Evolutionary conservation across 805 yeast genomes (phyloP).

Genomic region (Starmerella davenportii): DNA sequence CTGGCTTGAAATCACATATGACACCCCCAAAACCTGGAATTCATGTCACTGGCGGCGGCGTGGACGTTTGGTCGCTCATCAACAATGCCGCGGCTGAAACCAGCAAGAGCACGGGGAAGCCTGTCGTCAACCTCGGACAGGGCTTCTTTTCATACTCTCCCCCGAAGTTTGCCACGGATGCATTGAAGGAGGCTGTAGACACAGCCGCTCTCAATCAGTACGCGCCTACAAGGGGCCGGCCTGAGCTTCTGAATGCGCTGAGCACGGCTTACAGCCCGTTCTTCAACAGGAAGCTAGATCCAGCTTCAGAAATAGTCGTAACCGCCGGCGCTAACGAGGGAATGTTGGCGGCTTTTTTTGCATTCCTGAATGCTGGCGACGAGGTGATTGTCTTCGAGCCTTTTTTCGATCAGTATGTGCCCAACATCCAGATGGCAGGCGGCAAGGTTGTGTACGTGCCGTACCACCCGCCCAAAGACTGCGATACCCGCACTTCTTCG

Average conservation of each 20-base stretch:
- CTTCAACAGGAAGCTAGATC: constrained; percentile 38
- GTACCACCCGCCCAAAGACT: constrained; percentile 63
- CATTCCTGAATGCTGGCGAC: constrained; percentile 70
- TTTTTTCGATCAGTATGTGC: constrained; percentile 88
- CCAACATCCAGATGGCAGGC: constrained; percentile 85
- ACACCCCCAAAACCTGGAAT: constrained; percentile 13
- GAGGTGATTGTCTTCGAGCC: constrained; percentile 96
- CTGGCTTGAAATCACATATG: constrained; percentile 1
- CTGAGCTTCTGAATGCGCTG: constrained; percentile 50
- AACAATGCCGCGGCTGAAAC: constrained; percentile 89
- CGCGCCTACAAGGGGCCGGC: constrained; percentile 79
- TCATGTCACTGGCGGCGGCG: constrained; percentile 8
- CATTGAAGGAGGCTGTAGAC: constrained; percentile 60
- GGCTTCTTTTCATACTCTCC: constrained; percentile 95
- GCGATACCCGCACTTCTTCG: constrained; percentile 40
- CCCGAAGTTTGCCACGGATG: constrained; percentile 76
- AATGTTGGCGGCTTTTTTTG: constrained; percentile 67
- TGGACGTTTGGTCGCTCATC: constrained; percentile 89
- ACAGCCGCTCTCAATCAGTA: constrained; percentile 72
- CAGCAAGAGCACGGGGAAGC: constrained; percentile 45
- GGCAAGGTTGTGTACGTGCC: constrained; percentile 81
- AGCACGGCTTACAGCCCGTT: constrained; percentile 53
- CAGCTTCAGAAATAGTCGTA: constrained; percentile 47
- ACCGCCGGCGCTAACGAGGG: constrained; percentile 98
- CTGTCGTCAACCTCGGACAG: constrained; percentile 80